phyloP scores from a whole-genome alignment of 768 basidiomycete species.

The Amanita rubescens region DNA sequence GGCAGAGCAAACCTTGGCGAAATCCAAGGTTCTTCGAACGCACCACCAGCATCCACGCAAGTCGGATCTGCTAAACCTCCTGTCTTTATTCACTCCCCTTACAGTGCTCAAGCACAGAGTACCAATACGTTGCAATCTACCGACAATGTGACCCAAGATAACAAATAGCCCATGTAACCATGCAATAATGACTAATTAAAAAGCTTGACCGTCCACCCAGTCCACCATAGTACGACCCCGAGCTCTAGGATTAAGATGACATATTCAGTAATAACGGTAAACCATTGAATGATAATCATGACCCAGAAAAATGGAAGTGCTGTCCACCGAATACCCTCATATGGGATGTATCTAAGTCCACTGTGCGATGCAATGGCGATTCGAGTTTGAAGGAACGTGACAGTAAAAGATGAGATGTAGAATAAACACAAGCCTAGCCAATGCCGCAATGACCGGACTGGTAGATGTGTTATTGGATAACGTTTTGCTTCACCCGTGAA shows the following conservation, averaged over 20 bases:
- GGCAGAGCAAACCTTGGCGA: conserved; percentile 32
- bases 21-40: background rate
- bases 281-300: conserved; percentile 60
- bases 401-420: conserved; percentile 35
- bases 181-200: conserved; percentile 21
- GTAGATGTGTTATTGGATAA: conserved; percentile 52
- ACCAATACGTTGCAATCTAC: background rate
- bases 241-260: conserved; percentile 50
- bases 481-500: conserved; percentile 72
- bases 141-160: background rate
- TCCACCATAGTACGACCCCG: conserved; percentile 64
- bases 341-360: conserved; percentile 49
- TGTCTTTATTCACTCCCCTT: conserved; percentile 4
- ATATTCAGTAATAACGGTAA: conserved; percentile 53
- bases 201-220: conserved; percentile 60
- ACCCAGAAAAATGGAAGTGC: conserved; percentile 57
- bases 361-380: conserved; percentile 54
- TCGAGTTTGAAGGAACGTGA: conserved; percentile 49
- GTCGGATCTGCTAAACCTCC: background rate
- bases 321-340: conserved; percentile 56
- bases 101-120: conserved; percentile 3
- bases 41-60: background rate
- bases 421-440: conserved; percentile 58
- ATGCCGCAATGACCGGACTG: conserved; percentile 57
- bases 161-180: conserved; percentile 4